Base-by-base conservation (phyloP, 345 rosid species). In the Toxicodendron radicans region DNA sequence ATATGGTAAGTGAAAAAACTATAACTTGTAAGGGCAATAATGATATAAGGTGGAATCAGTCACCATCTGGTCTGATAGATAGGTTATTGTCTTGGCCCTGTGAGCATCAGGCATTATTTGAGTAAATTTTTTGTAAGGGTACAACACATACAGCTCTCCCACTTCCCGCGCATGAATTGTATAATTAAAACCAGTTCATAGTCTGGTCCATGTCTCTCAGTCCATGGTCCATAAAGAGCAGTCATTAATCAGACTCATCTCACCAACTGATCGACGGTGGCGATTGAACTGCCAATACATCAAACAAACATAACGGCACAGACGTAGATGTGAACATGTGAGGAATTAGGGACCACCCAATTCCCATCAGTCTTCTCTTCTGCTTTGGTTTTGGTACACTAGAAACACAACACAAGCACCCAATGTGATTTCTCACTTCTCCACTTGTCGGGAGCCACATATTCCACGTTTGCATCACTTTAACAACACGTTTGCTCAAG, bases 361-460 rank as follows among this genome's bases (percentile, higher is more conserved):
- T 12, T 13, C n/a, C 49, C 59, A 30, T 52, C 59, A 30, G n/a
- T 18, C 33, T 11, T 7, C 45, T 49, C 71, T 49, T 27, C 43
- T 14, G 51, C 51, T 10, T 58, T 18, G 23, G 21, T 70, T 38
- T 46, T 38, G n/a, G 62, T 11, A 35, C 14, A 69, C 13, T 27
- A 53, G 13, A 68, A 41, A 16, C 14, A 3, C 53, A 20, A 41
- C 46, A 20, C 3, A 35, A 14, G 5, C 46, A 13, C 20, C 14
- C 27, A 21, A 1, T 4, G 23, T 32, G 27, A 67, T 24, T 10
- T 2, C 53, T 27, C 10, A 49, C 23, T 67, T 49, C 58, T 66
- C 70, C 13, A 23, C 75, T 48, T 32, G 68, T 60, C 59, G 59
- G 75, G 57, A 72, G 58, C 59, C 75, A 33, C 75, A 72, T 57